Evolutionary conservation across 2,329 filamentous ascomycete species (phyloP).

Genomic region (Coniochaeta hoffmannii): DNA sequence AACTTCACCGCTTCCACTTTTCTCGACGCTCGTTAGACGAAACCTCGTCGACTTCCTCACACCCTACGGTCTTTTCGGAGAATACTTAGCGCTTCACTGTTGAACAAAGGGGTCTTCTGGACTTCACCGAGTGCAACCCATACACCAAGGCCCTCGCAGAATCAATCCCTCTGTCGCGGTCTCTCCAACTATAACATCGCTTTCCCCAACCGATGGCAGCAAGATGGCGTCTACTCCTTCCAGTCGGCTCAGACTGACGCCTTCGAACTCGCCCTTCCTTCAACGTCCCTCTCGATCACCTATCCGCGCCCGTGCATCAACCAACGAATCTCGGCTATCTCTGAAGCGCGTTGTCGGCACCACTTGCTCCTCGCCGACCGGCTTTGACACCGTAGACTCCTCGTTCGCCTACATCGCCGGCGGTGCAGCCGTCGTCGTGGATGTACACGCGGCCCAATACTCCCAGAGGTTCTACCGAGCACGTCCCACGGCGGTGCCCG

Average conservation of each 20-base stretch:
- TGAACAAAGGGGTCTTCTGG: no score
- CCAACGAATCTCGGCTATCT: constrained; percentile 58
- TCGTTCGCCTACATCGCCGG: constrained; percentile 89
- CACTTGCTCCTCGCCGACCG: constrained; percentile 75
- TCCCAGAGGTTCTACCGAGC: constrained; percentile 88
- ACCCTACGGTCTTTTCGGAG: background rate
- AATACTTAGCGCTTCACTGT: no score
- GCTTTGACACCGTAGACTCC: constrained; percentile 73
- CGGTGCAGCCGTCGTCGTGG: constrained; percentile 84
- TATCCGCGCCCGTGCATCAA: constrained; percentile 36
- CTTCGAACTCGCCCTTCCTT: constrained; percentile 67
- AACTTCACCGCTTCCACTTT: constrained; percentile 1
- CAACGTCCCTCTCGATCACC: constrained; percentile 58
- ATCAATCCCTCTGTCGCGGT: background rate
- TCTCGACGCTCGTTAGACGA: background rate
- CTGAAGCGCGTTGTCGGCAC: constrained; percentile 85
- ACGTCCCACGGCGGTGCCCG: constrained; percentile 65
- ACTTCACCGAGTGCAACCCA: no score
- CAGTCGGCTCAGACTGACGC: constrained; percentile 61
- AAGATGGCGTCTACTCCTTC: constrained; percentile 54
- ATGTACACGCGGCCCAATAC: constrained; percentile 60
- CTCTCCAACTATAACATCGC: background rate
- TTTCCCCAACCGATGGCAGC: constrained; percentile 33
- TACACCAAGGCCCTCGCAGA: background rate
- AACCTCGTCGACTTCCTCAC: background rate